These are phyloP conservation scores for Colletotrichum cuscutae DNA, from an alignment of 2,329 filamentous ascomycete species.

Conservation along the genomic window DNA sequence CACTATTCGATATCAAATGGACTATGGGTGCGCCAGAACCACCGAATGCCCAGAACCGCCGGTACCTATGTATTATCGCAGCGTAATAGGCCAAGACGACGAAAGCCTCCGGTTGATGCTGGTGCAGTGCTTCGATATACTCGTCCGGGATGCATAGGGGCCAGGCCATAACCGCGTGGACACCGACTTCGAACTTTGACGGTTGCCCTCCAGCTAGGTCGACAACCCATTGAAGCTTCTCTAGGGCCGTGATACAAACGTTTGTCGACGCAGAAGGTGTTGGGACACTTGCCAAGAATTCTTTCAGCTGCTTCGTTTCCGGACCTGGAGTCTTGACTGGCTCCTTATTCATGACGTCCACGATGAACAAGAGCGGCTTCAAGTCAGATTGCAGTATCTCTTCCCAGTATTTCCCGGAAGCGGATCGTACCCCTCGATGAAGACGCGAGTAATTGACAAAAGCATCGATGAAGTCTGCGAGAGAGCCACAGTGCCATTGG, in stretches of 20 bases:
- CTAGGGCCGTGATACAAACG: conserved; percentile 26
- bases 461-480: conserved; percentile 42
- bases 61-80: conserved; percentile 49
- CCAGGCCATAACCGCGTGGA: conserved; percentile 46
- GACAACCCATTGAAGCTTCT: conserved; percentile 34
- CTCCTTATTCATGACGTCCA: not conserved
- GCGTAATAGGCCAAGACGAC: conserved; percentile 54
- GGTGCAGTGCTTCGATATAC: conserved; percentile 48
- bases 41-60: conserved; percentile 47
- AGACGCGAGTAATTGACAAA: conserved; percentile 44
- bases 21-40: conserved; percentile 45
- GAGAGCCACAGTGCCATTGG: conserved; percentile 39
- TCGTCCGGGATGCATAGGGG: conserved; percentile 45
- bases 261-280: conserved; percentile 4
- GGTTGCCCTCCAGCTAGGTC: conserved; percentile 18
- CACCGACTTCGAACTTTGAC: not conserved
- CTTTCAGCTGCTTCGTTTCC: conserved; percentile 1
- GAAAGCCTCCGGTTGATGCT: conserved; percentile 50
- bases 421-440: conserved; percentile 42
- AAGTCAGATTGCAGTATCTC: conserved; percentile 39
- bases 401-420: conserved; percentile 36
- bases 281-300: not conserved
- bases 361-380: conserved; percentile 36
- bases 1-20: conserved; percentile 43
- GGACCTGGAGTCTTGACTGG: not conserved